A percentile compares a stretch with the other conserved stretches of the same genome.
Evolutionary conservation across 139 green algal species (phyloP).

Genomic region (Picochlorum sp.): DNA sequence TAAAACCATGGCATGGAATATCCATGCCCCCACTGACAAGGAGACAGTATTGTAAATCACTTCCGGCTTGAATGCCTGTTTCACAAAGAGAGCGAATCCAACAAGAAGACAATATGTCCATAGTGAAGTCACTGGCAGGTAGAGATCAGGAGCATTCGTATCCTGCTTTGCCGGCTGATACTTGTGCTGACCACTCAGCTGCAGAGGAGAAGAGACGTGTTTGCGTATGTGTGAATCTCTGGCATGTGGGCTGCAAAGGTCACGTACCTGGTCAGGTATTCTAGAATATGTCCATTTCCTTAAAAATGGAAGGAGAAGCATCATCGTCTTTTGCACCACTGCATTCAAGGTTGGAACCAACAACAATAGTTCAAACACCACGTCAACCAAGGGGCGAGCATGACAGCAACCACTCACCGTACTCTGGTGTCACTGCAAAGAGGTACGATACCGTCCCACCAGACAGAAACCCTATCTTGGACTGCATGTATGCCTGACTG

Average conservation of each 20-base stretch:
- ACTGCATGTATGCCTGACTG: conserved; percentile 40
- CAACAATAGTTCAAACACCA: neutral
- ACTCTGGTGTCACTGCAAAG: conserved; percentile 79
- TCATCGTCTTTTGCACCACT: conserved; percentile 70
- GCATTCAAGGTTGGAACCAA: neutral
- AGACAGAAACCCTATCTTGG: conserved; percentile 62
- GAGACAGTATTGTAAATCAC: conserved; percentile 64
- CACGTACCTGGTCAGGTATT: conserved; percentile 60
- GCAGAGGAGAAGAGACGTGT: conserved; percentile 5
- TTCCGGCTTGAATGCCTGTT: conserved; percentile 52
- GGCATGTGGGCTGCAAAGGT: neutral
- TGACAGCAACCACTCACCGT: conserved; percentile 37
- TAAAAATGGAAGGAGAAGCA: conserved; percentile 87
- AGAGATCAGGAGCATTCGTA: conserved; percentile 92
- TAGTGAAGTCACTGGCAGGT: conserved; percentile 82
- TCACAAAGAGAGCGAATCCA: conserved; percentile 22
- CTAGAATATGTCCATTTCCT: conserved; percentile 77
- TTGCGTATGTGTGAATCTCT: neutral
- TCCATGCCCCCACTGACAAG: conserved; percentile 48
- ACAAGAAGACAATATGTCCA: conserved; percentile 77
- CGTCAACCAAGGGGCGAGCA: neutral
- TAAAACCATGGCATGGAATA: conserved; percentile 53
- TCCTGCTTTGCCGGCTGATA: conserved; percentile 83
- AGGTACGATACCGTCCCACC: conserved; percentile 67
- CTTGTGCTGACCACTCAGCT: conserved; percentile 65